Evolutionary conservation across 495 filamentous ascomycete genomes (phyloP).

Genomic region (Hypoxylon lienhwacheense): DNA sequence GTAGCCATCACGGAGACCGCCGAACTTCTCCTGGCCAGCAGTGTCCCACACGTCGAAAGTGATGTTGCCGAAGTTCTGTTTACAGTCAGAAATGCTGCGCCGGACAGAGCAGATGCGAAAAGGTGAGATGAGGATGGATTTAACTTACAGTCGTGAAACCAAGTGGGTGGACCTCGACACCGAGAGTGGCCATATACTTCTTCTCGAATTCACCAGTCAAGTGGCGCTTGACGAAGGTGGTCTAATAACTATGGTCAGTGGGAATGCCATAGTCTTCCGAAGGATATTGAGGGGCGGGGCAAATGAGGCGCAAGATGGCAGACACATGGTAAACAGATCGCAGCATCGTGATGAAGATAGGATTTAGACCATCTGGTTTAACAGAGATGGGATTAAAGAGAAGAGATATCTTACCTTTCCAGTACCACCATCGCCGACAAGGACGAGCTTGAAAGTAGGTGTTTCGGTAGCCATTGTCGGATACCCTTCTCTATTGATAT

Average conservation of each 20-base stretch:
- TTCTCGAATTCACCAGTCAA: conserved; percentile 99
- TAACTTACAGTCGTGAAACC: conserved; percentile 86
- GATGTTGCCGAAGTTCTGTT: conserved; percentile 89
- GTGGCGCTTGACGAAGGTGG: conserved; percentile 99
- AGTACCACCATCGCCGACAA: conserved; percentile 99
- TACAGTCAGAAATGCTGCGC: conserved; percentile 36
- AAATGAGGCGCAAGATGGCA: conserved; percentile 29
- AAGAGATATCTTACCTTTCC: conserved; percentile 75
- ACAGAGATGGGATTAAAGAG: conserved; percentile 8
- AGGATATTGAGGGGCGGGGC: conserved; percentile 26
- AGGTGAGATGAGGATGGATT: conserved; percentile 28
- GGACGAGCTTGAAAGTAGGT: conserved; percentile 98
- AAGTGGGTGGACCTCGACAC: conserved; percentile 98
- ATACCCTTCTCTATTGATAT: conserved; percentile 34
- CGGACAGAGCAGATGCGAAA: conserved; percentile 12
- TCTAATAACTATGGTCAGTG: conserved; percentile 59
- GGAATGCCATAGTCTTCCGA: conserved; percentile 18
- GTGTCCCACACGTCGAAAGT: conserved; percentile 99
- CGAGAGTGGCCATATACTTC: conserved; percentile 99
- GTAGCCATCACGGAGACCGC: conserved; percentile 99
- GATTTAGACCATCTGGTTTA: not conserved
- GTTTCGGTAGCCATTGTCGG: conserved; percentile 62
- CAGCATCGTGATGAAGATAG: conserved; percentile 14
- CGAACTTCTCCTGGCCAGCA: conserved; percentile 99
- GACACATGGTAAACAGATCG: conserved; percentile 21